Evolutionary conservation across 2,329 filamentous ascomycete genomes (phyloP).

Genomic region (Trichoderma sp.): DNA sequence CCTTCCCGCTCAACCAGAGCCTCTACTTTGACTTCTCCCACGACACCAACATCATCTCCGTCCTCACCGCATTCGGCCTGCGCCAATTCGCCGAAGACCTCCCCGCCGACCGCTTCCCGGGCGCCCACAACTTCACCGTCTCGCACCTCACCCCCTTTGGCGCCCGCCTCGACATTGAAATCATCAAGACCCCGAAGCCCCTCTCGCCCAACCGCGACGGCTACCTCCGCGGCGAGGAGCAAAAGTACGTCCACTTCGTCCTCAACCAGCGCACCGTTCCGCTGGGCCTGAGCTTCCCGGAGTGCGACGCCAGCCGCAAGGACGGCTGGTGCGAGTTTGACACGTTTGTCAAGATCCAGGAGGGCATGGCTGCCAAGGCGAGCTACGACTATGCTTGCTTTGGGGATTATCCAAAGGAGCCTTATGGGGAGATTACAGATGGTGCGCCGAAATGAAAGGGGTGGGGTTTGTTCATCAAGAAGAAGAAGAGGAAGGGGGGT

Average conservation of each 20-base stretch:
- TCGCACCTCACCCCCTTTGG: slow-evolving; percentile 72
- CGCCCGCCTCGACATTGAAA: slow-evolving; percentile 71
- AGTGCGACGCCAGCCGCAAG: slow-evolving; percentile 62
- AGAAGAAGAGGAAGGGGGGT: not conserved
- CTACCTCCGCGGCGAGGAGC: slow-evolving; percentile 57
- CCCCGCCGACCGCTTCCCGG: slow-evolving; percentile 57
- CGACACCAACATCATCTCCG: slow-evolving; percentile 71
- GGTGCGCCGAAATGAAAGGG: slow-evolving; percentile 39
- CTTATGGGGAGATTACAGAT: slow-evolving; percentile 46
- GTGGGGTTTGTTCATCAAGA: not conserved
- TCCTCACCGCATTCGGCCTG: slow-evolving; percentile 73
- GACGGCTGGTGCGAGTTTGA: slow-evolving; percentile 78
- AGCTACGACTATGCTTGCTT: slow-evolving; percentile 68
- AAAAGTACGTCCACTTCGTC: slow-evolving; percentile 72
- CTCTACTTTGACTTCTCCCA: slow-evolving; percentile 80
- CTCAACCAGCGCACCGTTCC: slow-evolving; percentile 75
- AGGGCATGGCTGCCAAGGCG: slow-evolving; percentile 59
- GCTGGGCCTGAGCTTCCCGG: slow-evolving; percentile 64
- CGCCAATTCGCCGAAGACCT: slow-evolving; percentile 66
- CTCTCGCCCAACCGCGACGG: slow-evolving; percentile 57
- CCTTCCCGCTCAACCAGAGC: slow-evolving; percentile 72
- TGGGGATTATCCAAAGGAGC: slow-evolving; percentile 50
- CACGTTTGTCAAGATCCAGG: slow-evolving; percentile 66
- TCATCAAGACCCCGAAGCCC: slow-evolving; percentile 69
- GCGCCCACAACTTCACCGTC: slow-evolving; percentile 64